Evolutionary conservation across 306 rosid genomes (phyloP), one percentile per base, ranked within the genome.

Genomic region (Datisca glomerata): DNA sequence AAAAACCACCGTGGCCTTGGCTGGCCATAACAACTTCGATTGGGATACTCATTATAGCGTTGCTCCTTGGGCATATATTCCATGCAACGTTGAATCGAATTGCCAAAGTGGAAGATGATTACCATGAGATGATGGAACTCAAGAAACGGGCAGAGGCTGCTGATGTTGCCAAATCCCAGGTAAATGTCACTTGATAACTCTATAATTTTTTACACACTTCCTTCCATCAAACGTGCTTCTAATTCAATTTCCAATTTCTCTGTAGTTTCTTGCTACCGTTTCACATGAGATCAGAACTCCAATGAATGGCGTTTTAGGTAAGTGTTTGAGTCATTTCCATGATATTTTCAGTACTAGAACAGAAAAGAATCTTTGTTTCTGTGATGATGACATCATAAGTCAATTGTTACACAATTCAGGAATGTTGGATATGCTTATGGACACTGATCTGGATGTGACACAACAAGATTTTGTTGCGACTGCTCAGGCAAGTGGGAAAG

Each of bases 231-330:
- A 14, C 16, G 36, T 35, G 45, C 29, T 42, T 34, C 21, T 44
- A 27, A 25, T 23, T 29, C 20, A 29, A 36, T 47, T 39, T 47
- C 25, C 51, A 51, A 37, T 48, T n/a, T 52, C 27, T 50, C 12
- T 74, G 75, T 67, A 89, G 98, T 89, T 89, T 62, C 93, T 89
- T 40, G 98, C 98, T 21, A 89, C 98, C 10, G 98, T 89, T 52
- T 89, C 98, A 46, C 96, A 89, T 39, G 98, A 89, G 74, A 89
- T 89, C 74, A 72, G 98, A 64, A 84, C 98, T 19, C 98, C 98
- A 35, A 89, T 89, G 98, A 89, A 84, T 38, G 98, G 98, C 49
- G 95, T 89, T 61, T 78, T 89, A 17, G 98, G 98, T 89, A 69
- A 75, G 93, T 53, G 23, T 25, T 45, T 43, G 8, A 8, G 31